Percentiles rank a stretch among this genome's conserved stretches.
Conservation (phyloP, 2,329 filamentous ascomycete genomes). For the Shiraia sp. region DNA sequence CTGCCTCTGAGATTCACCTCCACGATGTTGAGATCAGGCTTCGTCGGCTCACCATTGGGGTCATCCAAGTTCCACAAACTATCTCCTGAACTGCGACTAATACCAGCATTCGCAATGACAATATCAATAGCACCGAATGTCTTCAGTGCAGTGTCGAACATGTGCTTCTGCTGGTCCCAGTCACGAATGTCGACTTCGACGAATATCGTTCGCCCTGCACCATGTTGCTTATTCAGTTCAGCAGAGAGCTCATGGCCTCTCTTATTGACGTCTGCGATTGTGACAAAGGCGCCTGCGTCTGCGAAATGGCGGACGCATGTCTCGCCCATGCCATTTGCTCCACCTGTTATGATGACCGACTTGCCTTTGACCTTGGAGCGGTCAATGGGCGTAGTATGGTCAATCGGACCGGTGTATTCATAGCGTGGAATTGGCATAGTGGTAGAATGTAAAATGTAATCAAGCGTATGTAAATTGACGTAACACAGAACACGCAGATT, state of each 20-base stretch:
- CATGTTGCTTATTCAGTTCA: constrained; percentile 30
- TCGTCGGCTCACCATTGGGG: constrained; percentile 15
- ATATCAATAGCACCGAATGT: constrained; percentile 40
- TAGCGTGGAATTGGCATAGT: constrained; percentile 27
- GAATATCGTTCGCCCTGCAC: constrained; percentile 22
- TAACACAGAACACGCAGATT: no score
- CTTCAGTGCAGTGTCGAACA: constrained; percentile 15
- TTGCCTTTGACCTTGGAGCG: constrained; percentile 47
- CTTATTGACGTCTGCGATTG: constrained; percentile 38
- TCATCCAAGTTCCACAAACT: constrained; percentile 55
- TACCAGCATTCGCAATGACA: constrained; percentile 25
- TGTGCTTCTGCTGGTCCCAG: constrained; percentile 20
- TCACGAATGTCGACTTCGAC: constrained; percentile 20
- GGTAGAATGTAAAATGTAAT: neutral
- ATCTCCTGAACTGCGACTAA: constrained; percentile 37
- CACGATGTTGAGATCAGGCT: constrained; percentile 18
- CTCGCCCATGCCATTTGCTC: constrained; percentile 46
- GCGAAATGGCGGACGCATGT: constrained; percentile 37
- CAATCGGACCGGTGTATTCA: constrained; percentile 40
- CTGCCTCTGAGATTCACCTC: constrained; percentile 18
- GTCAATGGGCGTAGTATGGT: constrained; percentile 44
- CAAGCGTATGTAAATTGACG: no score
- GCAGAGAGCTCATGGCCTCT: constrained; percentile 28
- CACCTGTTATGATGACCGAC: constrained; percentile 55
- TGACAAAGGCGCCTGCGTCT: constrained; percentile 37